phyloP scores from a whole-genome alignment of 495 filamentous ascomycete genomes.

The Extremus antarcticus region DNA sequence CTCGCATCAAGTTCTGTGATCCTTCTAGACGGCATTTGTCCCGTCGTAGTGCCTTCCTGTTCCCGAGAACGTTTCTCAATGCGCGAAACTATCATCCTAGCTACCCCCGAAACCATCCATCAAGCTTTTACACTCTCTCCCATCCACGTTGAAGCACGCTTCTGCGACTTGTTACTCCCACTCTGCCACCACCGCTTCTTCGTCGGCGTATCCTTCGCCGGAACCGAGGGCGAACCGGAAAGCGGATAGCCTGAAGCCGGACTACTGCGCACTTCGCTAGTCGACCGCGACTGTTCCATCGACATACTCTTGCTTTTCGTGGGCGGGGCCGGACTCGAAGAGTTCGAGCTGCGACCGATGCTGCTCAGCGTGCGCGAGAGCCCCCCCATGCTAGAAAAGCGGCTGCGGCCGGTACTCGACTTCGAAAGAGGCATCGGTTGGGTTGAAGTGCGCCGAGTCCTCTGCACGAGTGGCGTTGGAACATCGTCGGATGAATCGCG shows the following conservation, averaged over 20 bases:
- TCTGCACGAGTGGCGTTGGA: neutral
- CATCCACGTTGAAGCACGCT: too few relatives aligned
- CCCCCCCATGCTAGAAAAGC: neutral
- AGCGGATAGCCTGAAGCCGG: too few relatives aligned
- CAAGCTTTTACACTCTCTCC: too few relatives aligned
- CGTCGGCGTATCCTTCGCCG: slow-evolving; percentile 1
- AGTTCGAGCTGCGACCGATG: neutral
- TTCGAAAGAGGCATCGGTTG: neutral
- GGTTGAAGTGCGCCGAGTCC: neutral
- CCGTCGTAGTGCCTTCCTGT: too few relatives aligned
- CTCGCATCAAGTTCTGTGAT: too few relatives aligned
- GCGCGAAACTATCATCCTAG: too few relatives aligned
- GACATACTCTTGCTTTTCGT: neutral
- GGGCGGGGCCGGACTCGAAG: neutral
- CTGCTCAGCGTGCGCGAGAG: neutral
- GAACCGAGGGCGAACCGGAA: neutral
- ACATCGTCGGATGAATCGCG: neutral
- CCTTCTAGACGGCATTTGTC: too few relatives aligned
- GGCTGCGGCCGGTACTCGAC: neutral
- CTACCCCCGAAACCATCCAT: too few relatives aligned
- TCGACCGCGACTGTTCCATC: neutral
- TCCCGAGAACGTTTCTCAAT: too few relatives aligned
- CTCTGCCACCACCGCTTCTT: slow-evolving; percentile 23
- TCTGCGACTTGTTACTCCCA: too few relatives aligned
- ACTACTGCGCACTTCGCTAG: too few relatives aligned